A percentile compares a stretch with the other conserved stretches of the same genome.
phyloP scores from a whole-genome alignment of 208 protist genomes.

The Leptomonas seymouri region DNA sequence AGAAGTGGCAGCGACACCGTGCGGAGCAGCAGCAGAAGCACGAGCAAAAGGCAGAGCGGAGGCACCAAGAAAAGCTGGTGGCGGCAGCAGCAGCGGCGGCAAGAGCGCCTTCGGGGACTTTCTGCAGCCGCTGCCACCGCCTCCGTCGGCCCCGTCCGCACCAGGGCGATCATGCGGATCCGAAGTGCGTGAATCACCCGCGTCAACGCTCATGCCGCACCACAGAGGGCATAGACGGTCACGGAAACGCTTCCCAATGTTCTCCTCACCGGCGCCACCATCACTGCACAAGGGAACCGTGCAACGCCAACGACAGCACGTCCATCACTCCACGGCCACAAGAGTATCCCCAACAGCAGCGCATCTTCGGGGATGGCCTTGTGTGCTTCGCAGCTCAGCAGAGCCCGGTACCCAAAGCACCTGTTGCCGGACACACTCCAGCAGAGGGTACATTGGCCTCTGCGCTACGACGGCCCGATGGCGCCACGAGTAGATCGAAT shows the following conservation, averaged over 20 bases:
- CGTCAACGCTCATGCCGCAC: neutral
- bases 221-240: neutral
- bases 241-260: neutral
- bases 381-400: constrained; percentile 18
- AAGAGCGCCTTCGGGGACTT: neutral
- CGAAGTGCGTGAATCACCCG: neutral
- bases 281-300: neutral
- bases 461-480: constrained; percentile 7
- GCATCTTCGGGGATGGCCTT: constrained; percentile 8
- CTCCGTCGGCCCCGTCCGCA: neutral
- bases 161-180: neutral
- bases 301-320: constrained; percentile 3
- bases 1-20: neutral
- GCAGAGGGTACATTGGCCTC: neutral
- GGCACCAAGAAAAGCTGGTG: neutral
- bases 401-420: constrained; percentile 10
- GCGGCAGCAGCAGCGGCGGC: neutral
- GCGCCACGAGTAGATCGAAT: neutral
- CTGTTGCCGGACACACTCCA: neutral
- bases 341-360: constrained; percentile 14
- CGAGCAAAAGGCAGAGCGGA: neutral
- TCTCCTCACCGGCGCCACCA: neutral
- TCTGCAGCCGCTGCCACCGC: constrained; percentile 6
- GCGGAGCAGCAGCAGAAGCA: neutral
- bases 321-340: neutral